Percentiles rank a stretch among this genome's conserved stretches.
These are phyloP conservation scores for Mycena leptocephala DNA, from an alignment of 768 basidiomycete genomes.

Conservation along the genomic window DNA sequence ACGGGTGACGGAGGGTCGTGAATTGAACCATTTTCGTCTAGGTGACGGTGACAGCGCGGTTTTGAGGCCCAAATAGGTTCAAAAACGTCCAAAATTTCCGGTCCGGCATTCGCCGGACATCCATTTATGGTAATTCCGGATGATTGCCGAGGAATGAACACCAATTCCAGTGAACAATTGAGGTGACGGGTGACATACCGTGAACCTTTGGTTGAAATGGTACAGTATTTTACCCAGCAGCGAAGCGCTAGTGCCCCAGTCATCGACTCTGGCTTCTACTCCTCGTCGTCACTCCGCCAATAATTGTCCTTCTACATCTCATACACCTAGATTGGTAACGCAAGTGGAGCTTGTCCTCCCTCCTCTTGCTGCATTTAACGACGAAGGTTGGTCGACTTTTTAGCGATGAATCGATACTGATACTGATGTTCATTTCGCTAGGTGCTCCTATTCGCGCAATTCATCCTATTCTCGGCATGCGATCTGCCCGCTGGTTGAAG, in stretches of 20 bases:
- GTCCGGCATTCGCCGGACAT: too few species aligned
- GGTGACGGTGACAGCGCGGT: too few species aligned
- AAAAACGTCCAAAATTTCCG: too few species aligned
- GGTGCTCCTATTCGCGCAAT: neutral
- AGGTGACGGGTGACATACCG: too few species aligned
- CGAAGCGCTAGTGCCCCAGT: neutral
- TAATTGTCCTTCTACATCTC: neutral
- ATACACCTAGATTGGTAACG: neutral
- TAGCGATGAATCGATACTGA: neutral
- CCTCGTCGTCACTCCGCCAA: neutral
- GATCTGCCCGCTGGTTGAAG: neutral
- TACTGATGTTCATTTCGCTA: neutral
- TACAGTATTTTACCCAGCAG: neutral
- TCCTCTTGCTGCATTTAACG: neutral
- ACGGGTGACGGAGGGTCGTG: too few species aligned
- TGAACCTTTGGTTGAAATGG: too few species aligned
- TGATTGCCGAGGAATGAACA: too few species aligned
- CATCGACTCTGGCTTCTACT: neutral
- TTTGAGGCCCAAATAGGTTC: too few species aligned
- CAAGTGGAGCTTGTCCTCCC: slow-evolving; percentile 6
- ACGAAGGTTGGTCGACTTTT: neutral
- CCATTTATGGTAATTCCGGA: too few species aligned
- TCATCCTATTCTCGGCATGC: neutral
- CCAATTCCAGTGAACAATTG: too few species aligned
- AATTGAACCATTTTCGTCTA: too few species aligned